These are phyloP conservation scores for Russula sp. DNA, from an alignment of 768 basidiomycete species.

Conservation along the genomic window DNA sequence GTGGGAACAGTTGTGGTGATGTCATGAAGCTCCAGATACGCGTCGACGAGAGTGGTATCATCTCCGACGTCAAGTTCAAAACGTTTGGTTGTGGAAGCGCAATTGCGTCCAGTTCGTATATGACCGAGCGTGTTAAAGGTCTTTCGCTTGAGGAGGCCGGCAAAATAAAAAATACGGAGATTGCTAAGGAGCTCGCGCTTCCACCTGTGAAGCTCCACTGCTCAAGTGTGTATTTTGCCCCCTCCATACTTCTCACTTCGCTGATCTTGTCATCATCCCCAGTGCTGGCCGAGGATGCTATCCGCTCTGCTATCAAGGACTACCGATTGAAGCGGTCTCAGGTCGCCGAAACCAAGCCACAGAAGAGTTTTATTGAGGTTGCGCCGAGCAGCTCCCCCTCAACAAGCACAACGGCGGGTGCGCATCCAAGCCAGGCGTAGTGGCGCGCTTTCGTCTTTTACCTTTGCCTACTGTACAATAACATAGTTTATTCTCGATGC, in stretches of 20 bases:
- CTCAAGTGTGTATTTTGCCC: slow-evolving; percentile 55
- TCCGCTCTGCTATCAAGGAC: slow-evolving; percentile 95
- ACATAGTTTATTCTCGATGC: neutral
- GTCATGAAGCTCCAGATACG: slow-evolving; percentile 99
- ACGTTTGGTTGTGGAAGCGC: slow-evolving; percentile 98
- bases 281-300: slow-evolving; percentile 98
- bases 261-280: slow-evolving; percentile 13
- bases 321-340: slow-evolving; percentile 78
- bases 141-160: slow-evolving; percentile 90
- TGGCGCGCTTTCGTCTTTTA: neutral
- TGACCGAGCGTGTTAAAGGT: slow-evolving; percentile 98
- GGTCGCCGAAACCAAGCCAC: slow-evolving; percentile 41
- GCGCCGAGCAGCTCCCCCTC: slow-evolving; percentile 48
- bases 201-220: slow-evolving; percentile 97
- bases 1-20: slow-evolving; percentile 71
- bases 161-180: slow-evolving; percentile 97
- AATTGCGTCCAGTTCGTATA: slow-evolving; percentile 95
- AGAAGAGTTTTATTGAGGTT: slow-evolving; percentile 64
- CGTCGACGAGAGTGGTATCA: slow-evolving; percentile 90
- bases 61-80: slow-evolving; percentile 99
- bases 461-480: slow-evolving; percentile 14
- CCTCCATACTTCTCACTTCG: neutral
- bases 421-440: slow-evolving; percentile 37
- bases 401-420: slow-evolving; percentile 47
- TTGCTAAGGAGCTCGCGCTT: slow-evolving; percentile 91